Percentiles rank a stretch among this genome's conserved stretches.
phyloP scores from a whole-genome alignment of 2,329 filamentous ascomycete genomes.

The Gaeumannomyces sp. region DNA sequence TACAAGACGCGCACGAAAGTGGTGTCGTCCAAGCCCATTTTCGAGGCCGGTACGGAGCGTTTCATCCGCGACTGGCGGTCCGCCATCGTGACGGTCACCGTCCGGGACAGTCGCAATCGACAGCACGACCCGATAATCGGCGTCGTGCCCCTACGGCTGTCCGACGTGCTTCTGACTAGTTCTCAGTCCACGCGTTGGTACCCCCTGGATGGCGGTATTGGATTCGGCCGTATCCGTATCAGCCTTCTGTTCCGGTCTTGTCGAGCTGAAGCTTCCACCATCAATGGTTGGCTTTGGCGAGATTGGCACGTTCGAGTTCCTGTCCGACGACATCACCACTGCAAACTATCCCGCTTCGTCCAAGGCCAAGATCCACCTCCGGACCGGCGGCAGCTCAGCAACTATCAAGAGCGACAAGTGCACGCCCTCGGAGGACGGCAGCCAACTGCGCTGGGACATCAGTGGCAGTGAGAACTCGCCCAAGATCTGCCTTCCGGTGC shows the following conservation, averaged over 20 bases:
- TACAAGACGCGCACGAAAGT: conserved; percentile 96
- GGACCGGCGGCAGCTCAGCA: conserved; percentile 78
- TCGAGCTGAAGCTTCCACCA: conserved; percentile 81
- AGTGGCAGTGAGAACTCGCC: conserved; percentile 30
- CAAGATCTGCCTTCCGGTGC: conserved; percentile 71
- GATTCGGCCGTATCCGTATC: conserved; percentile 83
- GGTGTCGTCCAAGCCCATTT: conserved; percentile 89
- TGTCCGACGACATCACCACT: conserved; percentile 62
- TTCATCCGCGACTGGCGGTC: conserved; percentile 94
- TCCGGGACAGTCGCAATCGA: conserved; percentile 81
- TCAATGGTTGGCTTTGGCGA: conserved; percentile 81
- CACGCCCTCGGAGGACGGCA: conserved; percentile 47
- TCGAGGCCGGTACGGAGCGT: conserved; percentile 90
- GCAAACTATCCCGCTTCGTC: conserved; percentile 37
- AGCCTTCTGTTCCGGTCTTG: conserved; percentile 83
- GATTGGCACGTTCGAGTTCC: conserved; percentile 88
- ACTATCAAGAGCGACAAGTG: conserved; percentile 61
- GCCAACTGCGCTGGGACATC: conserved; percentile 44
- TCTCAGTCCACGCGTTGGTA: conserved; percentile 91
- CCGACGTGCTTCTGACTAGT: conserved; percentile 79
- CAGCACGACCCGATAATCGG: conserved; percentile 94
- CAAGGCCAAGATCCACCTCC: conserved; percentile 70
- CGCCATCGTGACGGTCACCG: conserved; percentile 76
- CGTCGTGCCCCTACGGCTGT: conserved; percentile 80
- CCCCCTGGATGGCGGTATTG: conserved; percentile 89